Conservation (phyloP, 148 eudicot species). For the Chenopodium quinoa region DNA sequence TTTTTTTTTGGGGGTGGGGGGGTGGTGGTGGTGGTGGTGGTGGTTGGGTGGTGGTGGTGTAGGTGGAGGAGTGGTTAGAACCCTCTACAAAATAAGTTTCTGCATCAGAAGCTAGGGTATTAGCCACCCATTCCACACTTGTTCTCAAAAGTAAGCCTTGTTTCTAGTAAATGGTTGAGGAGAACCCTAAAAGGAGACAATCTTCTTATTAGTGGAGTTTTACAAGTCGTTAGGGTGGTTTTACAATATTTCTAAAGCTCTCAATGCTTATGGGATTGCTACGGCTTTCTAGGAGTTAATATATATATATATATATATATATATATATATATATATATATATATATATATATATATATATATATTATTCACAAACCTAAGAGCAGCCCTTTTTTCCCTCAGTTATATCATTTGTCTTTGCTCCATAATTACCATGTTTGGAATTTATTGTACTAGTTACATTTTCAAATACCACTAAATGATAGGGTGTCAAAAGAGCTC, state of each 20-base stretch:
- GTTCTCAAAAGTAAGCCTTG: not conserved
- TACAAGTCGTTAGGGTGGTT: too few species aligned
- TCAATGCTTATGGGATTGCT: too few species aligned
- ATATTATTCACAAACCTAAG: too few species aligned
- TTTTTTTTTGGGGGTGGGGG: too few species aligned
- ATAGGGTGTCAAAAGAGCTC: not conserved
- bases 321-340: too few species aligned
- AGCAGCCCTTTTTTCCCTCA: not conserved
- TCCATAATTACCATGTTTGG: not conserved
- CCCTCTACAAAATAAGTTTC: not conserved
- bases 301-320: too few species aligned
- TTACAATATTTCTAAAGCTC: too few species aligned
- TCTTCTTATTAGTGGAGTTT: too few species aligned
- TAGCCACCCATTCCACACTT: not conserved
- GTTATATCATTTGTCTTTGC: not conserved
- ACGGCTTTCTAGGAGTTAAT: too few species aligned
- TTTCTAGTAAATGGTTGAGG: not conserved
- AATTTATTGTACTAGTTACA: not conserved
- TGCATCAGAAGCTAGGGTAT: not conserved
- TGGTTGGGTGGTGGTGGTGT: too few species aligned
- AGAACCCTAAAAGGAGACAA: not conserved
- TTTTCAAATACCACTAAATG: not conserved
- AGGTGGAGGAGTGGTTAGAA: not conserved
- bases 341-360: too few species aligned
- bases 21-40: too few species aligned